Evolutionary conservation across 208 protist genomes (phyloP).

Genomic region (Trypanosoma caninum): DNA sequence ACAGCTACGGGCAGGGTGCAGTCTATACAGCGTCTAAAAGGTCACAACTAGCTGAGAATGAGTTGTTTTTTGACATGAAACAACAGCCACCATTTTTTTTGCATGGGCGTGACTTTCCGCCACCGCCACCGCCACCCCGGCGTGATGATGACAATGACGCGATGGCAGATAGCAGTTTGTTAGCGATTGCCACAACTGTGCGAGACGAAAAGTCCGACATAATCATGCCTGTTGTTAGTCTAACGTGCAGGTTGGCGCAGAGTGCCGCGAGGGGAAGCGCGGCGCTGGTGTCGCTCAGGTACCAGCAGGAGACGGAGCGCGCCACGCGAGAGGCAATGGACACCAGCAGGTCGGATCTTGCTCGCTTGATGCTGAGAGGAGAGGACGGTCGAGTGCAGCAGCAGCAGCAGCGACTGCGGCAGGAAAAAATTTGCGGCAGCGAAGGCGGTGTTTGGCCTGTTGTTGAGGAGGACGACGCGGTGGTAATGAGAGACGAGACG

Average conservation of each 20-base stretch:
- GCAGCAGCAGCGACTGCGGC: too few species aligned
- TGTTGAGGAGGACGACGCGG: neutral
- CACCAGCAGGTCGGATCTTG: slow-evolving; percentile 62
- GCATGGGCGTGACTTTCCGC: slow-evolving; percentile 61
- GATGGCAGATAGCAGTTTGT: neutral
- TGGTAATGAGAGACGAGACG: slow-evolving; percentile 8
- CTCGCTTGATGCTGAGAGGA: slow-evolving; percentile 53
- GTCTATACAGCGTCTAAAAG: neutral
- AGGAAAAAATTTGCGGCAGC: too few species aligned
- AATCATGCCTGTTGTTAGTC: slow-evolving; percentile 67
- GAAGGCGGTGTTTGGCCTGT: too few species aligned
- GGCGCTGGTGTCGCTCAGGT: slow-evolving; percentile 39
- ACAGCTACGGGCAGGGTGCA: neutral
- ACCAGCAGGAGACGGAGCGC: slow-evolving; percentile 56
- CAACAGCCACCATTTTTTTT: slow-evolving; percentile 62
- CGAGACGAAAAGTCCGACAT: slow-evolving; percentile 50
- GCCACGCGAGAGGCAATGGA: slow-evolving; percentile 62
- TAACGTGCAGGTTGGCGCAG: slow-evolving; percentile 40
- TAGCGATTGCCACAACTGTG: slow-evolving; percentile 13
- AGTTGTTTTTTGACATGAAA: slow-evolving; percentile 19
- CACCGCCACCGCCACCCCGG: slow-evolving; percentile 1
- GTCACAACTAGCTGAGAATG: neutral
- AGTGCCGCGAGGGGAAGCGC: slow-evolving; percentile 55
- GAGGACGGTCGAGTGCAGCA: slow-evolving; percentile 17
- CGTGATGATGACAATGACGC: neutral